These are phyloP conservation scores for Astrothelium subdiscretum DNA, from an alignment of 495 filamentous ascomycete genomes.

Conservation along the genomic window DNA sequence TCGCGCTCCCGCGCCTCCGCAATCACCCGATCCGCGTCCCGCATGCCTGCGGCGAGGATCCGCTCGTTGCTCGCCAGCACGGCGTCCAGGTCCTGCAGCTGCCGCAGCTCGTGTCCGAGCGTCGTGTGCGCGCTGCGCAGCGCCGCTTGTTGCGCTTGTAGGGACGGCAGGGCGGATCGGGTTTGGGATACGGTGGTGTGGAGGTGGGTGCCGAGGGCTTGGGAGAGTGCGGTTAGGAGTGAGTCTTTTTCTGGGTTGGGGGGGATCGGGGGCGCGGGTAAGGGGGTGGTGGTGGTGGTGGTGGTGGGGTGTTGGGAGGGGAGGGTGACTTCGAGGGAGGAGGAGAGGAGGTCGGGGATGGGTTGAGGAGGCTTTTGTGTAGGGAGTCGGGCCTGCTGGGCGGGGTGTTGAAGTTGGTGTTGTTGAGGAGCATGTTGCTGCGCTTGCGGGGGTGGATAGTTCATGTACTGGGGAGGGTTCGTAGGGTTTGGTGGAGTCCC, in stretches of 20 bases:
- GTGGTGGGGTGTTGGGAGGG: slow-evolving; percentile 31
- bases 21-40: slow-evolving; percentile 70
- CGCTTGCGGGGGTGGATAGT: slow-evolving; percentile 2
- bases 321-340: slow-evolving; percentile 52
- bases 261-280: slow-evolving; percentile 72
- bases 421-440: neutral
- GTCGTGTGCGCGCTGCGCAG: slow-evolving; percentile 53
- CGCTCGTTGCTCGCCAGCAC: slow-evolving; percentile 65
- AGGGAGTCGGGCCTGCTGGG: neutral
- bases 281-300: slow-evolving; percentile 33
- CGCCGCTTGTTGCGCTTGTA: slow-evolving; percentile 68
- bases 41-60: slow-evolving; percentile 63
- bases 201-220: slow-evolving; percentile 53
- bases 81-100: slow-evolving; percentile 54
- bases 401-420: neutral
- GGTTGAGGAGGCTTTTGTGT: slow-evolving; percentile 26
- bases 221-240: slow-evolving; percentile 65
- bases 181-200: slow-evolving; percentile 52
- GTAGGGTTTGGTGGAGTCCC: slow-evolving; percentile 8
- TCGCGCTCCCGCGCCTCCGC: slow-evolving; percentile 43
- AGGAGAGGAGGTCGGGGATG: slow-evolving; percentile 59
- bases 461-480: slow-evolving; percentile 7
- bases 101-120: slow-evolving; percentile 58
- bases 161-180: slow-evolving; percentile 55
- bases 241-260: slow-evolving; percentile 95